Evolutionary conservation across 371 early-diverging fungal genomes (phyloP), one percentile per base, ranked within the genome.

Genomic region (Dichotomocladium elegans): DNA sequence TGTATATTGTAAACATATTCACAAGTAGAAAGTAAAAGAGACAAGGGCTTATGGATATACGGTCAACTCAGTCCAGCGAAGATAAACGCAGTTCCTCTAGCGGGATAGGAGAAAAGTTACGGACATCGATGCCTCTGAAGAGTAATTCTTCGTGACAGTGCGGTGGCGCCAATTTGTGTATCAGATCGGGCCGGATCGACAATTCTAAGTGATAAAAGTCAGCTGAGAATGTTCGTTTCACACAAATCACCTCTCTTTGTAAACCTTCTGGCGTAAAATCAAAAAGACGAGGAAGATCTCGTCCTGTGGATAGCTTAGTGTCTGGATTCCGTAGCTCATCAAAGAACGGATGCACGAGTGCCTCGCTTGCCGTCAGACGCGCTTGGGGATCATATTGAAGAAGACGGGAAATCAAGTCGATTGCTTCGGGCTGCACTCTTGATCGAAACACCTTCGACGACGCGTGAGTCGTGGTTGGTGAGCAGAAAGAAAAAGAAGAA

Each of bases 261-360:
- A 29, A 47, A 89, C 92, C 91, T 64, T 88, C 77, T n/a, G 69
- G 66, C 5, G 91, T 79, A 62, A 98, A 98, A 64, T 96, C 89
- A 75, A 98, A 96, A 51, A 98, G 80, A 57, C 86, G 82, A 2
- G 98, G 98, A 17, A 96, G 73, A 7, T 83, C 85, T 55, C 83
- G 80, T 35, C 93, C 95, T 43, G 82, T 91, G 26, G 87, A 80
- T 64, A 95, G 74, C 61, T 72, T 80, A 17, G 93, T 91, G 26
- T 85, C 90, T n/a, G 93, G 92, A 40, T 85, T 70, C 51, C 96
- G 81, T 60, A 98, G 72, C 65, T 94, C 95, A 72, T 96, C 94
- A 80, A 99, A 99, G 83, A 97, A 99, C 31, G 90, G 90, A 64
- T 96, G 93, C 27, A 84, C 69, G 86, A 99, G 85, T n/a, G 95